Base-by-base conservation (phyloP, 495 filamentous ascomycete genomes). In the Aspergillus wentii region DNA sequence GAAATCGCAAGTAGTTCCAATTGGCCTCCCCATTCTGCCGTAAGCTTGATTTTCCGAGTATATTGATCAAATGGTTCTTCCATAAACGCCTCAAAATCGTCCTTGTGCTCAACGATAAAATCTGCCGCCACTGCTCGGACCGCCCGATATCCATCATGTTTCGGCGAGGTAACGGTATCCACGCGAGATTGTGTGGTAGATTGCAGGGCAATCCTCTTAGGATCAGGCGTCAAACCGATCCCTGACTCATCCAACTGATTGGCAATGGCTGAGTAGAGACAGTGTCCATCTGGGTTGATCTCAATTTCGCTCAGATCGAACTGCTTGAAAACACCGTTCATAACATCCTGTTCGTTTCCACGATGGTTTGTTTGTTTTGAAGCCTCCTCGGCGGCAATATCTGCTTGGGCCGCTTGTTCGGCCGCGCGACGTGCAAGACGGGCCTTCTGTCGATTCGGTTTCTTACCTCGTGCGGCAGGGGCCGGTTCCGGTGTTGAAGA, bases 1-100 rank as follows among this genome's bases (percentile, higher is more conserved):
- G 92, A 84, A 59, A 98, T 71, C 17, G 92, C 92, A 49, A 81
- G 57, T 21, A 97, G 66, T 68, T 98, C 92, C 38, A 94, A 52
- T 65, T 97, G 88, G 0, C 92, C 92, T 22, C 92, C 92, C 92
- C 92, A 98, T 64, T 96, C 94, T 1, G 88, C 91, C 19, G 92
- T 96, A 35, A 92, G 80, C 40, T 79, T 67, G 18, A 98, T 85
- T 62, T 83, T 87, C 31, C 64, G 57, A 17, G 86, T 75, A 52
- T 97, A 94, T 4, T 64, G 67, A 11, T 76, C 76, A 18, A 96
- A 59, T 11, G 80, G 79, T 60, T 92, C 88, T 53, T 95, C 92
- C 52, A 98, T 77, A 56, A 83, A 98, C 0, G 75, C 64, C 23
- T 58, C 69, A 40, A 83, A 85, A 28, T 83, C 79, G 31, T 79